A percentile compares a stretch with the other conserved stretches of the same genome.
phyloP scores from a whole-genome alignment of 2,329 filamentous ascomycete genomes.

The Arthrinium phaeospermum region DNA sequence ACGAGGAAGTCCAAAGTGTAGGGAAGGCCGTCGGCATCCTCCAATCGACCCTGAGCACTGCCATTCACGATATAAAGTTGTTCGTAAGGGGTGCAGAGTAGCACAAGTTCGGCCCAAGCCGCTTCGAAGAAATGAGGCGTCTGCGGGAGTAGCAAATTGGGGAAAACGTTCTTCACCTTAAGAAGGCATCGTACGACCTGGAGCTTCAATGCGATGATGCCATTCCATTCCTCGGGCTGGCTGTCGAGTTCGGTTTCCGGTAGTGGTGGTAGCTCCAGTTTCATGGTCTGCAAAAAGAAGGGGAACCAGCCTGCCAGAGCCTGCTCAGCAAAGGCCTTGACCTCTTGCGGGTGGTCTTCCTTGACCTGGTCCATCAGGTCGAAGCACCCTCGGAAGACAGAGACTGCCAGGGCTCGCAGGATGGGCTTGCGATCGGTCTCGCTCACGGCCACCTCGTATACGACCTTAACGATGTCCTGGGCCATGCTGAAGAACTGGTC shows the following conservation, averaged over 20 bases:
- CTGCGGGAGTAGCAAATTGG: slow-evolving; percentile 80
- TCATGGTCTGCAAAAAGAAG: slow-evolving; percentile 83
- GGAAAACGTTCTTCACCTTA: slow-evolving; percentile 85
- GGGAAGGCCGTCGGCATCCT: slow-evolving; percentile 89
- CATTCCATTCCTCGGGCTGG: slow-evolving; percentile 75
- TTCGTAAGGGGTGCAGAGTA: slow-evolving; percentile 75
- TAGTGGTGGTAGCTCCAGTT: slow-evolving; percentile 74
- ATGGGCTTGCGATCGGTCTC: slow-evolving; percentile 71
- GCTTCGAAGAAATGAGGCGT: slow-evolving; percentile 83
- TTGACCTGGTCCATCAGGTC: slow-evolving; percentile 97
- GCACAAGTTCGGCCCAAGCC: slow-evolving; percentile 85
- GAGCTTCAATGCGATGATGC: slow-evolving; percentile 83
- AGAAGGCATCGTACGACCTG: slow-evolving; percentile 94
- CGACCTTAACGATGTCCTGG: slow-evolving; percentile 79
- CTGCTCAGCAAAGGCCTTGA: slow-evolving; percentile 89
- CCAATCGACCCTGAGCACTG: slow-evolving; percentile 78
- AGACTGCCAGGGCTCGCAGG: slow-evolving; percentile 83
- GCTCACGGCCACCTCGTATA: slow-evolving; percentile 83
- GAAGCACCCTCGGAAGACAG: slow-evolving; percentile 89
- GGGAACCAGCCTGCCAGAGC: slow-evolving; percentile 84
- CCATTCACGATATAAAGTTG: slow-evolving; percentile 86
- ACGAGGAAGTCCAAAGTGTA: slow-evolving; percentile 95
- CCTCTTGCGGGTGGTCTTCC: slow-evolving; percentile 85
- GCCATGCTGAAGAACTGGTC: slow-evolving; percentile 94
- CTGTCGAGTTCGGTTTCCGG: slow-evolving; percentile 53